Percentiles rank a stretch among this genome's conserved stretches.
These are phyloP conservation scores for Leccinum variabile DNA, from an alignment of 1,284 basidiomycete genomes.

Conservation along the genomic window DNA sequence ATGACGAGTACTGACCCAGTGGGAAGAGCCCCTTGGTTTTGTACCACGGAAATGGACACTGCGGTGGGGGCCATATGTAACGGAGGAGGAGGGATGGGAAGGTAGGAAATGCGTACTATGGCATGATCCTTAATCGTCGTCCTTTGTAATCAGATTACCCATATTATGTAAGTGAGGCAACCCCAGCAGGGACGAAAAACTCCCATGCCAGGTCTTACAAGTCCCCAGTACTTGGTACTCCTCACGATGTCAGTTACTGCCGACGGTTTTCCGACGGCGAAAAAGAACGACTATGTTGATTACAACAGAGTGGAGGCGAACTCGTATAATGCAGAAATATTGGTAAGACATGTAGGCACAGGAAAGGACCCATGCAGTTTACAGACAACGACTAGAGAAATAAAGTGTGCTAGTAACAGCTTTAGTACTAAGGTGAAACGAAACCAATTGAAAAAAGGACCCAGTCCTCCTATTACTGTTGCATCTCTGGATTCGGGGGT, in stretches of 20 bases:
- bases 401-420: constrained; percentile 1
- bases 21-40: constrained; percentile 1
- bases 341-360: neutral
- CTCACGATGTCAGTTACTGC: too few relatives aligned
- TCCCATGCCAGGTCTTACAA: neutral
- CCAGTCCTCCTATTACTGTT: constrained; percentile 20
- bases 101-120: neutral
- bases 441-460: constrained; percentile 9
- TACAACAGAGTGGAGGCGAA: neutral
- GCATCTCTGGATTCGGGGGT: constrained; percentile 37
- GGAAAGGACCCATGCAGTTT: neutral
- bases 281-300: neutral
- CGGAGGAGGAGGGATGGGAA: neutral
- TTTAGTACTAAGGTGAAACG: constrained; percentile 13
- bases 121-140: neutral
- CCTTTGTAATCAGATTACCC: constrained; percentile 23
- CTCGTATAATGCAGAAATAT: neutral
- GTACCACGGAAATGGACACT: constrained; percentile 17
- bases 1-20: constrained; percentile 61
- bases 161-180: constrained; percentile 26
- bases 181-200: neutral
- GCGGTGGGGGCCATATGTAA: constrained; percentile 61
- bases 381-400: constrained; percentile 3
- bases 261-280: too few relatives aligned
- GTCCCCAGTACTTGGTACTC: too few relatives aligned